Conservation (phyloP, 192 early-diverging fungal species). For the Fimicolochytrium jonesii region DNA sequence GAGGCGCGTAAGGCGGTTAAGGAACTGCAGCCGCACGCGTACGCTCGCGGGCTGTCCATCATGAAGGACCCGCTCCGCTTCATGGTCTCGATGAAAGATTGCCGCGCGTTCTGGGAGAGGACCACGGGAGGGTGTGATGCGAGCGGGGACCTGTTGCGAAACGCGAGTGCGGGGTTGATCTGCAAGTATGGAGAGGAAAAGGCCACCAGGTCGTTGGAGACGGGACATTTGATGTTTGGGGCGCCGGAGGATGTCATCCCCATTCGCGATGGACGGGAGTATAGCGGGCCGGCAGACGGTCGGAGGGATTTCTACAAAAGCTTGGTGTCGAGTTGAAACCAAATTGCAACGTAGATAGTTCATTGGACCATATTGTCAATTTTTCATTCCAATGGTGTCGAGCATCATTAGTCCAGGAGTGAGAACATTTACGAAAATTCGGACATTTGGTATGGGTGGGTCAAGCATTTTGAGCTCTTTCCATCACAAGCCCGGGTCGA, state of each 20-base stretch:
- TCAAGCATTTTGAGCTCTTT: too few relatives aligned
- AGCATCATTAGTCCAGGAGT: too few relatives aligned
- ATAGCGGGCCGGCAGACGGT: slow-evolving; percentile 8
- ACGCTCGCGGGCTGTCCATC: slow-evolving; percentile 5
- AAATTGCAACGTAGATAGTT: too few relatives aligned
- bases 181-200: slow-evolving; percentile 18
- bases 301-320: too few relatives aligned
- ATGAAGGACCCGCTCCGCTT: slow-evolving; percentile 5
- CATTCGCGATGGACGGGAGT: slow-evolving; percentile 15
- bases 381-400: too few relatives aligned
- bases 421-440: too few relatives aligned
- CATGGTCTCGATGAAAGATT: slow-evolving; percentile 14
- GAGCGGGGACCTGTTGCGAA: slow-evolving; percentile 2
- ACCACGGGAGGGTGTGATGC: slow-evolving; percentile 9
- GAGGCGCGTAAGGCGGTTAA: not conserved
- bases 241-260: not conserved
- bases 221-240: slow-evolving; percentile 16
- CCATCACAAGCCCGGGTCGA: too few relatives aligned
- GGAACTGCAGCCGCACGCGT: slow-evolving; percentile 6
- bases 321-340: too few relatives aligned
- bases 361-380: too few relatives aligned
- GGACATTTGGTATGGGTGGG: too few relatives aligned
- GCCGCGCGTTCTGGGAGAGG: slow-evolving; percentile 2
- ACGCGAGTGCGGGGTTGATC: slow-evolving; percentile 5
- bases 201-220: not conserved